Evolutionary conservation across 1,139 yeast genomes (phyloP), one percentile per base, ranked within the genome.

Genomic region (Hansenula sp.): DNA sequence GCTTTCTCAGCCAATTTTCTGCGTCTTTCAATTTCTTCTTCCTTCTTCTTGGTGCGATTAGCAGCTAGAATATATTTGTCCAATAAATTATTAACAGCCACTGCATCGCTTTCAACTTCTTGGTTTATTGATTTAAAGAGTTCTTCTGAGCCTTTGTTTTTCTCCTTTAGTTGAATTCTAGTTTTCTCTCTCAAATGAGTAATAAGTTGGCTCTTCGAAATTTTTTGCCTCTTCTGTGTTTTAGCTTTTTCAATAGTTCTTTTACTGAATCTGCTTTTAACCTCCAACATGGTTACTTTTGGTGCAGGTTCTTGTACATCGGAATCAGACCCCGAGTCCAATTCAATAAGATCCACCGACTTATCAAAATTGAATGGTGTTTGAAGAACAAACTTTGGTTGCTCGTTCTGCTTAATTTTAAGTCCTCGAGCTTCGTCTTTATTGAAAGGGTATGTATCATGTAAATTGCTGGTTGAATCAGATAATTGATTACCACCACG

Each of bases 51-150:
- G 29, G 76, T 70, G 41, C 67, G 70, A 54, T 79, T 65, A 29
- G 69, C 77, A 50, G 82, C 68, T 49, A 75, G 76, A 54, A 79
- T 72, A 57, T 84, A 91, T 46, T 77, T 72, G 52, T 84, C 89
- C 51, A 84, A 67, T 38, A 84, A 66, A n/a, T 67, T 62, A 47
- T 72, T 79, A 3, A 72, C 70, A 32, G 66, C 60, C 30, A 60
- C 62, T 41, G 54, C 55, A 38, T 63, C 62, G 30, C 55, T 54
- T 38, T 57, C 62, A 19, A 62, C 50, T 25, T 63, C 63, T 32
- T 60, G 62, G 9, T 55, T 39, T 1, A 51, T 52, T 5, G 53
- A 40, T 15, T 62, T 66, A 35, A 51, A 57, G 10, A 44, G 48
- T 36, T 57, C 58, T 29, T 58, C 49, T 7, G 55, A 24, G 37